Evolutionary conservation across 164 flowering plant genomes (phyloP), one percentile per base, ranked within the genome.

Genomic region (Hamamelis virginiana): DNA sequence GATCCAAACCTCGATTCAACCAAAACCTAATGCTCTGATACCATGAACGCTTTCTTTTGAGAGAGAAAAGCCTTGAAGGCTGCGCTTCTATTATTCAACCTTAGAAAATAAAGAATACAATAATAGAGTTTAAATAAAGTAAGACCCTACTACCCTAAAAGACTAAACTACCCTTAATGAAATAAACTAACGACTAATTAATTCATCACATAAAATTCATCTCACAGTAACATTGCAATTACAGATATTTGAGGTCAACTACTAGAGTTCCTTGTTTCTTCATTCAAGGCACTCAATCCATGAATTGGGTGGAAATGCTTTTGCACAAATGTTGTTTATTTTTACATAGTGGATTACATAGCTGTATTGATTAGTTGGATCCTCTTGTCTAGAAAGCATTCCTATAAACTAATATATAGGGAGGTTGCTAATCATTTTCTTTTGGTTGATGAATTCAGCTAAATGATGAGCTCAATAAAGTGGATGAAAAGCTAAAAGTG

Each of bases 401-500:
- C n/a, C 5, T 51, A 19, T 6, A 18, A n/a, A n/a, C n/a, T 18
- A 51, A 16, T 25, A 4, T 59, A 14, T 28, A 13, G 2, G 45
- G 1, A n/a, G 58, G 33, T 59, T 44, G 5, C 51, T n/a, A 15
- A 21, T 59, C 11, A 45, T 47, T 56, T 64, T 3, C n/a, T 56
- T 62, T 19, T 62, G 18, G 41, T 51, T 43, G 8, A 68, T 74
- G n/a, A 50, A 65, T 73, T 69, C 78, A 89, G 94, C 74, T 89
- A 1, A 83, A 80, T 58, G 91, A 86, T 33, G 90, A 87, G 65
- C 80, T 87, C 14, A 44, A 75, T 14, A 89, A 84, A 68, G 84
- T 81, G 45, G 87, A 85, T 57, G 91, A 75, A 56, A 89, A 87
- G 77, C 79, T 89, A 21, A 89, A 89, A 77, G 75, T 69, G 52